Base-by-base conservation (phyloP, 345 rosid genomes). In the Brassica carinata region DNA sequence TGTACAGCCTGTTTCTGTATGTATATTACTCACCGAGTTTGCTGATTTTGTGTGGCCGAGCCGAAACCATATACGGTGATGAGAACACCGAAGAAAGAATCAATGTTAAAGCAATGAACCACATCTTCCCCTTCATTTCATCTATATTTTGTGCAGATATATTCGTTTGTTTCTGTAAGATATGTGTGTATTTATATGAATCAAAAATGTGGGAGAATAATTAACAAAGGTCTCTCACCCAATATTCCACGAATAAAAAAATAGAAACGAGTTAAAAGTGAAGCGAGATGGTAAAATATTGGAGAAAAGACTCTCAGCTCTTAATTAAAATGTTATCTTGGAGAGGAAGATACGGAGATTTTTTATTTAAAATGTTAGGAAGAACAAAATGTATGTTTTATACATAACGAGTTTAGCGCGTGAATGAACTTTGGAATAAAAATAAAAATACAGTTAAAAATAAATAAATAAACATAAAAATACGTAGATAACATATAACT, bases 1-100 rank as follows among this genome's bases (percentile, higher is more conserved):
- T 29, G 31, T 29, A 29, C 31, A 29, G 31, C 31, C 31, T 29
- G 31, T 29, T 55, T 71, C 17, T 9, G 38, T 73, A 73, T 61
- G 9, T 55, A 72, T 38, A 72, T 26, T 27, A 73, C 78, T 74
- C 64, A 74, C 78, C 5, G 78, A 64, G 71, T 74, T 63, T 73
- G 43, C 77, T 27, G 77, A 65, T 4, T 13, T 75, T 75, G 51
- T 17, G 19, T 30, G 78, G 33, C 34, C 51, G 48, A 30, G 64
- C n/a, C 31, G 34, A 65, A 75, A 30, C 64, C 64, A 27, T 27
- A 74, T 64, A 65, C 8, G 51, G 31, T 58, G 27, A 18, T 13
- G 51, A 48, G 55, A 67, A 19, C 31, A 55, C 23, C 65, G 55
- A 66, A 34, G 57, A 67, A 30, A 76, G 40, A 67, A 36, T 11